These are phyloP conservation scores for Coemansia guatemalensis DNA, from an alignment of 192 early-diverging fungal genomes.

Conservation along the genomic window DNA sequence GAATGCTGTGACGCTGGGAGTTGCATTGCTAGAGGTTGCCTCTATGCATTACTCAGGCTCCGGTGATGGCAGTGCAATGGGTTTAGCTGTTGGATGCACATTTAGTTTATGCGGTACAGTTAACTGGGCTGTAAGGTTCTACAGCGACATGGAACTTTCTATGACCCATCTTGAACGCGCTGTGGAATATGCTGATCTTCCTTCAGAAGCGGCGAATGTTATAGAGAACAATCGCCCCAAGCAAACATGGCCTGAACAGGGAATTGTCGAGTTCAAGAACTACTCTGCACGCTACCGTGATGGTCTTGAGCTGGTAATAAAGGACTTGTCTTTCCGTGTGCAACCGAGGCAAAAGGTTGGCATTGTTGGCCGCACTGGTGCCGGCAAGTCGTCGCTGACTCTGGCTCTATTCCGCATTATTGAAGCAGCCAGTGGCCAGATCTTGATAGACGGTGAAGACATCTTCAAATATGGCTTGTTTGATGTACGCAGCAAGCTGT, in stretches of 20 bases:
- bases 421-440: slow-evolving; percentile 59
- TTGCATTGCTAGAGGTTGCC: no score
- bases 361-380: slow-evolving; percentile 82
- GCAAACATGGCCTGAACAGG: slow-evolving; percentile 62
- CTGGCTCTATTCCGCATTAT: slow-evolving; percentile 73
- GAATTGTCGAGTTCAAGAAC: slow-evolving; percentile 66
- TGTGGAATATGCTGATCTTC: slow-evolving; percentile 71
- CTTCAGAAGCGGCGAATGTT: slow-evolving; percentile 65
- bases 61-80: no score
- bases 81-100: no score
- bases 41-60: no score
- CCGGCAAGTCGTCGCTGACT: slow-evolving; percentile 71
- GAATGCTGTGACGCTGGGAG: no score
- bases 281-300: slow-evolving; percentile 67
- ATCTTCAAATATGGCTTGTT: slow-evolving; percentile 68
- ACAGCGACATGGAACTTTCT: slow-evolving; percentile 79
- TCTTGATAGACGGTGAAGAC: slow-evolving; percentile 81
- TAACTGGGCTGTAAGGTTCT: no score
- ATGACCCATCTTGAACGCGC: slow-evolving; percentile 82
- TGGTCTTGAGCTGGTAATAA: slow-evolving; percentile 60
- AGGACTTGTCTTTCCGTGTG: slow-evolving; percentile 69
- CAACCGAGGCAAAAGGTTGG: slow-evolving; percentile 76
- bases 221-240: slow-evolving; percentile 48
- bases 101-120: no score
- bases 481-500: slow-evolving; percentile 71